phyloP scores from a whole-genome alignment of 805 yeast species.

The Metschnikowia continentalis region DNA sequence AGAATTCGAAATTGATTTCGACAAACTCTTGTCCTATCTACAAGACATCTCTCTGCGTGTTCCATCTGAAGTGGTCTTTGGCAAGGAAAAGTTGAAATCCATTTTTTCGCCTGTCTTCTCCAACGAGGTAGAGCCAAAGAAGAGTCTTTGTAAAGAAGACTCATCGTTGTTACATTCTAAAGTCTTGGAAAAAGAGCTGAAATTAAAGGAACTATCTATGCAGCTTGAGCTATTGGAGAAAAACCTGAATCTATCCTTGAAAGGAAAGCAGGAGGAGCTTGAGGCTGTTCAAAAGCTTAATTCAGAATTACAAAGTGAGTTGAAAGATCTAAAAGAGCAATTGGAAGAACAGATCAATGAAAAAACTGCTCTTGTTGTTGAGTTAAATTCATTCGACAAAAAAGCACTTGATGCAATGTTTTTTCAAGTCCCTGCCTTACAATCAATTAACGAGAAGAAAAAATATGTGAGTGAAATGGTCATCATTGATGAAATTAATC shows the following conservation, averaged over 20 bases:
- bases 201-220: conserved; percentile 41
- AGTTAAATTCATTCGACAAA: conserved; percentile 26
- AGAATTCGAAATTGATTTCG: not conserved
- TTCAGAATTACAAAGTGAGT: conserved; percentile 4
- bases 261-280: conserved; percentile 25
- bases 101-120: not conserved
- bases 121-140: too few relatives aligned
- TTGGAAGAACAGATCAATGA: conserved; percentile 18
- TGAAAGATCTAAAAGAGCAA: conserved; percentile 17
- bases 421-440: conserved; percentile 22
- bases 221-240: conserved; percentile 44
- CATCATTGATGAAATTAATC: conserved; percentile 42
- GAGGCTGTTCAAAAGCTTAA: conserved; percentile 14
- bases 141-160: not conserved
- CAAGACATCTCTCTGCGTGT: not conserved
- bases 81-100: not conserved
- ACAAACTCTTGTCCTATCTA: not conserved
- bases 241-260: conserved; percentile 33
- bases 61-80: not conserved
- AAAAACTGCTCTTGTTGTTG: conserved; percentile 20
- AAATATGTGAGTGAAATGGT: conserved; percentile 30
- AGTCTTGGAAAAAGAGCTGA: conserved; percentile 11
- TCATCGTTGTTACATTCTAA: conserved; percentile 2
- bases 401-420: conserved; percentile 13
- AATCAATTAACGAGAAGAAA: conserved; percentile 30